These are phyloP conservation scores for Naganishia sp. DNA, from an alignment of 1,284 basidiomycete genomes.

Conservation along the genomic window DNA sequence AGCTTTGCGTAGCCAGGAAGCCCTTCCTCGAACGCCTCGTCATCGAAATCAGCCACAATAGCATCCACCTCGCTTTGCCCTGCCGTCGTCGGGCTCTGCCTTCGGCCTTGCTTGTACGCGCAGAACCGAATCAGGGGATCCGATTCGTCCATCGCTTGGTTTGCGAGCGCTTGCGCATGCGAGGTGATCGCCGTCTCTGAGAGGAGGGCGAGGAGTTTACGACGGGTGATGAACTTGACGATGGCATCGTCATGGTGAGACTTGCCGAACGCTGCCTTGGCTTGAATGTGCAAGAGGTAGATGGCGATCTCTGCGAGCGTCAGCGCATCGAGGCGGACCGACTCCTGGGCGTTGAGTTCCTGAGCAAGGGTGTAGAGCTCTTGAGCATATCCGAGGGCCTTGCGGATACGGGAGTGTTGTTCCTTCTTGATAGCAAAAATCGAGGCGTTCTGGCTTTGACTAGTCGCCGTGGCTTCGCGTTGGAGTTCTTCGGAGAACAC, in stretches of 20 bases:
- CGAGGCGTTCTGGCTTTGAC: conserved; percentile 38
- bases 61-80: conserved; percentile 68
- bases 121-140: conserved; percentile 89
- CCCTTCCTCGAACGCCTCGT: conserved; percentile 61
- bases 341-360: conserved; percentile 54
- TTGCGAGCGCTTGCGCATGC: conserved; percentile 84
- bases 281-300: conserved; percentile 52
- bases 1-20: conserved; percentile 43
- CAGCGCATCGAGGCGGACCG: conserved; percentile 16
- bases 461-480: conserved; percentile 8
- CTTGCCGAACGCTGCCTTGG: conserved; percentile 55
- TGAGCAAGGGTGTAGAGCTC: conserved; percentile 74
- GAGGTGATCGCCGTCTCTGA: conserved; percentile 71
- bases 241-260: conserved; percentile 79
- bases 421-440: conserved; percentile 38
- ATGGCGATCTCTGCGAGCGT: conserved; percentile 52
- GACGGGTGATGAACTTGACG: conserved; percentile 72
- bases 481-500: conserved; percentile 50
- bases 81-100: conserved; percentile 60
- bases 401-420: conserved; percentile 67
- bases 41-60: conserved; percentile 71
- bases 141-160: conserved; percentile 79
- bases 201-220: conserved; percentile 68
- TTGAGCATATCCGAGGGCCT: conserved; percentile 78
- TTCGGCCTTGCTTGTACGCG: conserved; percentile 72